Evolutionary conservation across 306 rosid genomes (phyloP).

Genomic region (Sechiopsis laciniata): DNA sequence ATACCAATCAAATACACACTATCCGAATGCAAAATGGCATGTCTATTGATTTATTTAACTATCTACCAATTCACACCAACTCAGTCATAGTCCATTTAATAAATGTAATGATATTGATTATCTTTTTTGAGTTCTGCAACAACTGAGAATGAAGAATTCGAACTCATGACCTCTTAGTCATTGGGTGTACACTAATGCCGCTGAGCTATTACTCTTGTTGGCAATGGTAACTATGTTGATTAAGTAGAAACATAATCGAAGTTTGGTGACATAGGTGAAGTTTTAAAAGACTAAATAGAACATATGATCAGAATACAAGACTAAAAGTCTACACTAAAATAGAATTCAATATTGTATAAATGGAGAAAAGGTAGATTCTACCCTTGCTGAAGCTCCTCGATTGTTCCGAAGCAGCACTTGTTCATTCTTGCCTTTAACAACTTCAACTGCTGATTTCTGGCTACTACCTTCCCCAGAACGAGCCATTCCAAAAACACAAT

Average conservation of each 20-base stretch:
- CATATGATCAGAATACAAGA: neutral
- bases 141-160: too few species aligned
- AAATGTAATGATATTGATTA: too few species aligned
- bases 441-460: slow-evolving; percentile 36
- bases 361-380: slow-evolving; percentile 20
- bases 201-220: too few species aligned
- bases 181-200: too few species aligned
- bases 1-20: neutral
- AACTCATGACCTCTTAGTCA: too few species aligned
- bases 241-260: too few species aligned
- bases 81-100: neutral
- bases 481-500: slow-evolving; percentile 38
- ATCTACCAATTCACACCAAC: neutral
- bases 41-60: neutral
- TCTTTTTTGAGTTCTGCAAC: too few species aligned
- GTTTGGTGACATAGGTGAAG: too few species aligned
- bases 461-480: slow-evolving; percentile 35
- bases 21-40: neutral
- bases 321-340: neutral
- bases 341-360: neutral
- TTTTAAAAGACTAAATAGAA: neutral
- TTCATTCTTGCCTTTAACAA: slow-evolving; percentile 48
- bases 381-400: slow-evolving; percentile 69
- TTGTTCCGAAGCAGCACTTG: slow-evolving; percentile 48
- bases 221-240: neutral